phyloP scores from a whole-genome alignment of 2,329 filamentous ascomycete genomes.

The Alternaria novae-zelandiae region DNA sequence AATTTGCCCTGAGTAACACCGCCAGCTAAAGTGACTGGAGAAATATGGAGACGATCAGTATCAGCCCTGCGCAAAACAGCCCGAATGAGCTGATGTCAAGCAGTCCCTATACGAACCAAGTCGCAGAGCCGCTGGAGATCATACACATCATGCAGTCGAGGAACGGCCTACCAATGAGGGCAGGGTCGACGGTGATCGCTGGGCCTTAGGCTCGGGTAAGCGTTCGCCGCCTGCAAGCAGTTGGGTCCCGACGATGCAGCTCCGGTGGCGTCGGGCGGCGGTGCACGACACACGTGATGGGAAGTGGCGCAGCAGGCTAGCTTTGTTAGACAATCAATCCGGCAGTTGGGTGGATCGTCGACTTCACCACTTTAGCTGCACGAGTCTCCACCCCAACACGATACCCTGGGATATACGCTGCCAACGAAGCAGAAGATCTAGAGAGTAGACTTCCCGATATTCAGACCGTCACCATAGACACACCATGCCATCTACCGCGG shows the following conservation, averaged over 20 bases:
- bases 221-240: slow-evolving; percentile 8
- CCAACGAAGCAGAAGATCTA: not conserved
- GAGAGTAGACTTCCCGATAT: not conserved
- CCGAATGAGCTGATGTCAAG: slow-evolving; percentile 28
- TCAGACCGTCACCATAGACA: not conserved
- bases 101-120: slow-evolving; percentile 29
- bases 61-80: slow-evolving; percentile 29
- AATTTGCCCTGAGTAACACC: not conserved
- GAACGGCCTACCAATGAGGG: slow-evolving; percentile 5
- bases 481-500: slow-evolving; percentile 36
- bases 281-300: not conserved
- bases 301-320: slow-evolving; percentile 4
- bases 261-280: slow-evolving; percentile 4
- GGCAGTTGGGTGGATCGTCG: slow-evolving; percentile 6
- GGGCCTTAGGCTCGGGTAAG: not conserved
- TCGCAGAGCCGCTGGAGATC: slow-evolving; percentile 33
- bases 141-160: slow-evolving; percentile 11
- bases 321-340: slow-evolving; percentile 1
- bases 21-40: slow-evolving; percentile 5
- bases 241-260: not conserved
- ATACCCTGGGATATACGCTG: not conserved
- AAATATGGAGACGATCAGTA: slow-evolving; percentile 23
- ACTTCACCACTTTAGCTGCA: slow-evolving; percentile 11
- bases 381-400: slow-evolving; percentile 3
- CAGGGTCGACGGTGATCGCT: not conserved